Evolutionary conservation across 352 stramenopile genomes (phyloP), one percentile per base, ranked within the genome.

Genomic region (Phytopythium oedochilum): DNA sequence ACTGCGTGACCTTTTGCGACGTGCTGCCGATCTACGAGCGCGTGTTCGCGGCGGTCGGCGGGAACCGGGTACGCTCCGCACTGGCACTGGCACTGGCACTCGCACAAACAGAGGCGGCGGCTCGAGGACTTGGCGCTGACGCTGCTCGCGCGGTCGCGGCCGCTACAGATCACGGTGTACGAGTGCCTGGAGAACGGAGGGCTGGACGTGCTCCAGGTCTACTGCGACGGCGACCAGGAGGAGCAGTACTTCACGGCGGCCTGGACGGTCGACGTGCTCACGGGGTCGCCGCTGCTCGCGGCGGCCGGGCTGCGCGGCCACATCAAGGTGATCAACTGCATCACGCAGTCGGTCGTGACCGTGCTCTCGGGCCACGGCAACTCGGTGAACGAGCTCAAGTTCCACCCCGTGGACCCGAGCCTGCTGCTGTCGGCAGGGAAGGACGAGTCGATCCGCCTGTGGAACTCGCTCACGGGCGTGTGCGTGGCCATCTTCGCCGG

Each of bases 401-500:
- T 91, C 62, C 88, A 94, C 64, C 90, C 92, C 12, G 71, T 91
- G 1, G 81, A 97, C 58, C 88, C 92, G 42, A 94, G 75, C 63
- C 54, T 98, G 20, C 59, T 97, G 46, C 67, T 97, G n/a, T 96
- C 89, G 15, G 87, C 88, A 45, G 84, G 87, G 39, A 97, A 97
- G 42, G 94, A 98, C 64, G 90, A 97, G 60, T 95, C 75, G 1
- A 80, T 98, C 61, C 78, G 94, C 15, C 61, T 98, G 35, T 98
- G 94, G 94, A 98, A 98, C 73, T 73, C 95, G 39, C 73, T 88
- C 53, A 89, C 75, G 22, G 82, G 81, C 28, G 71, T 88, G 3
- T 97, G 88, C 50, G 67, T 98, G 17, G 88, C 91, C 4, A 94
- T 98, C 40, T 98, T 98, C 63, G 87, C 90, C 6, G 94, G 94